phyloP scores from a whole-genome alignment of 2,329 filamentous ascomycete species.

The Alternaria sp. region DNA sequence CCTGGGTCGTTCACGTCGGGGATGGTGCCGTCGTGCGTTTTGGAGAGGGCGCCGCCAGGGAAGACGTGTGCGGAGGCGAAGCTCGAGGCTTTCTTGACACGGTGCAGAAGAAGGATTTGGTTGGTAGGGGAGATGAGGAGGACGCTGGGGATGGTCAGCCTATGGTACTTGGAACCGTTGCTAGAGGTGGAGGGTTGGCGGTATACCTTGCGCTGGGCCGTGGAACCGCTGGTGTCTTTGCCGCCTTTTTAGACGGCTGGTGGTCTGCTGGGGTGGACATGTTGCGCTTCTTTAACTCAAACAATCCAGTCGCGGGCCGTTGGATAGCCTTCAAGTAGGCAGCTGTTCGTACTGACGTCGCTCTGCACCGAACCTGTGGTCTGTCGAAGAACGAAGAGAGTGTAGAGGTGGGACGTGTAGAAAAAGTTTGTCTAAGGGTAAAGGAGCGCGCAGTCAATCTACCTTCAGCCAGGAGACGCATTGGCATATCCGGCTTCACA shows the following conservation, averaged over 20 bases:
- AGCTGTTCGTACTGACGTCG: neutral
- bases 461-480: slow-evolving; percentile 20
- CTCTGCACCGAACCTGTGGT: neutral
- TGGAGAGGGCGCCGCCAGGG: slow-evolving; percentile 85
- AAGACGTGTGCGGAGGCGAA: slow-evolving; percentile 96
- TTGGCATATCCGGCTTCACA: slow-evolving; percentile 38
- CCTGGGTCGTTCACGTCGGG: slow-evolving; percentile 60
- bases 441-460: neutral
- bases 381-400: neutral
- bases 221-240: slow-evolving; percentile 57
- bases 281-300: slow-evolving; percentile 19
- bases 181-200: neutral
- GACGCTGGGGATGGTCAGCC: slow-evolving; percentile 63
- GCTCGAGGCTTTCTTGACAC: slow-evolving; percentile 81
- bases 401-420: neutral
- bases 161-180: neutral
- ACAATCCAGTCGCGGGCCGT: neutral
- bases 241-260: slow-evolving; percentile 37
- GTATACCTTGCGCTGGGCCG: slow-evolving; percentile 71
- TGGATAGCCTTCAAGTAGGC: neutral
- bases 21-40: slow-evolving; percentile 75
- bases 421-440: neutral
- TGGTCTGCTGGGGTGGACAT: slow-evolving; percentile 49
- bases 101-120: slow-evolving; percentile 86
- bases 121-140: slow-evolving; percentile 86